phyloP scores from a whole-genome alignment of 345 rosid species.

The Streptanthus diversifolius region DNA sequence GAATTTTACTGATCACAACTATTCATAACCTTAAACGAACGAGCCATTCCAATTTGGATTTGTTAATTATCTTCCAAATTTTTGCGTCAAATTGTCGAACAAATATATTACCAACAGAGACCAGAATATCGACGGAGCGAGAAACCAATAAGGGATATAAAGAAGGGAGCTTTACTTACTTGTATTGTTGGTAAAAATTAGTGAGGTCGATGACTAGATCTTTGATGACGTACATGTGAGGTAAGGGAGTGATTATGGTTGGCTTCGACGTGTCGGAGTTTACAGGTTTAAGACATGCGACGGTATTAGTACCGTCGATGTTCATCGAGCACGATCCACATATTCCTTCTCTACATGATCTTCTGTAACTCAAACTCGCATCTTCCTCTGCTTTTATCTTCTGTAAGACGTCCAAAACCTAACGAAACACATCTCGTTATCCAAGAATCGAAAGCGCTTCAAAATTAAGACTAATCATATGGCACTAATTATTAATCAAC shows the following conservation, averaged over 20 bases:
- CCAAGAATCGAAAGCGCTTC: not conserved
- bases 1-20: no score
- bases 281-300: slow-evolving; percentile 64
- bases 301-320: slow-evolving; percentile 62
- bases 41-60: not conserved
- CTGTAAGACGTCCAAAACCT: slow-evolving; percentile 68
- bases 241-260: slow-evolving; percentile 57
- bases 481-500: not conserved
- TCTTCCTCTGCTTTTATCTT: slow-evolving; percentile 72
- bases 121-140: not conserved
- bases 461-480: not conserved
- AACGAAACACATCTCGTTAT: not conserved
- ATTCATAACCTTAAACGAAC: no score
- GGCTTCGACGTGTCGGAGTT: slow-evolving; percentile 43
- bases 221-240: slow-evolving; percentile 65
- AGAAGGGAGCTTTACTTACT: slow-evolving; percentile 25
- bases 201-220: slow-evolving; percentile 69
- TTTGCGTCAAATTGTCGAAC: not conserved
- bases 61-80: not conserved
- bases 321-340: slow-evolving; percentile 77
- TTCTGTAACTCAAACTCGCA: slow-evolving; percentile 51
- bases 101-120: not conserved
- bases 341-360: slow-evolving; percentile 76
- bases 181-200: slow-evolving; percentile 63
- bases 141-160: not conserved